Evolutionary conservation across 345 rosid genomes (phyloP).

Genomic region (Boechera divaricarpa): DNA sequence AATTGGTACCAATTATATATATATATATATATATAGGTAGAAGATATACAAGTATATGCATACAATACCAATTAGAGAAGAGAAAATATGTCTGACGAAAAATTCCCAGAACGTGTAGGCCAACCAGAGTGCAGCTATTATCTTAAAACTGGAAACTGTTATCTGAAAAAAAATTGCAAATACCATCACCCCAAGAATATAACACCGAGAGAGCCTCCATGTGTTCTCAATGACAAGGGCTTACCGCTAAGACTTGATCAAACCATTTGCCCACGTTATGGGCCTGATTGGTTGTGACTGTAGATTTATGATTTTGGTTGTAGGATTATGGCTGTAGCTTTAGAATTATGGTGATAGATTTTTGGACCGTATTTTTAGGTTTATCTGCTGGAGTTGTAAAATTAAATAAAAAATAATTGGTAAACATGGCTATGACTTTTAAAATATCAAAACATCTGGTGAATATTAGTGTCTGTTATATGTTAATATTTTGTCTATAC

Average conservation of each 20-base stretch:
- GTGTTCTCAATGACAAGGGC: conserved; percentile 79
- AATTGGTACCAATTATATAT: too few relatives aligned
- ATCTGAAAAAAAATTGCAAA: conserved; percentile 78
- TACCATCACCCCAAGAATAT: conserved; percentile 85
- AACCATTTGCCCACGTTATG: conserved; percentile 65
- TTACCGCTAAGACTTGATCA: conserved; percentile 96
- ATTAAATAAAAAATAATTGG: too few relatives aligned
- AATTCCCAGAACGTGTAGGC: conserved; percentile 89
- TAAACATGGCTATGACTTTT: too few relatives aligned
- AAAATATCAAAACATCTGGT: too few relatives aligned
- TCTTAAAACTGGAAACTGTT: conserved; percentile 86
- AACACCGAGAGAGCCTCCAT: conserved; percentile 52
- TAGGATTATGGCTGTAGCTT: too few relatives aligned
- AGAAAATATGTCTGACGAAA: conserved; percentile 51
- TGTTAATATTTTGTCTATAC: too few relatives aligned
- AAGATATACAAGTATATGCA: neutral
- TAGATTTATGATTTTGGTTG: too few relatives aligned
- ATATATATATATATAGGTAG: neutral
- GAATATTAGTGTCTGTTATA: too few relatives aligned
- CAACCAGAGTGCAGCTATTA: conserved; percentile 81
- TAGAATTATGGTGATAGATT: too few relatives aligned
- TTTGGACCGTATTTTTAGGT: too few relatives aligned
- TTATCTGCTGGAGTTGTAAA: too few relatives aligned
- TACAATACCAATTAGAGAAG: neutral
- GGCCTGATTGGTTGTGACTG: too few relatives aligned